These are phyloP conservation scores for Cryptosporidium sp. DNA, from an alignment of 169 alveolate species.

Conservation along the genomic window DNA sequence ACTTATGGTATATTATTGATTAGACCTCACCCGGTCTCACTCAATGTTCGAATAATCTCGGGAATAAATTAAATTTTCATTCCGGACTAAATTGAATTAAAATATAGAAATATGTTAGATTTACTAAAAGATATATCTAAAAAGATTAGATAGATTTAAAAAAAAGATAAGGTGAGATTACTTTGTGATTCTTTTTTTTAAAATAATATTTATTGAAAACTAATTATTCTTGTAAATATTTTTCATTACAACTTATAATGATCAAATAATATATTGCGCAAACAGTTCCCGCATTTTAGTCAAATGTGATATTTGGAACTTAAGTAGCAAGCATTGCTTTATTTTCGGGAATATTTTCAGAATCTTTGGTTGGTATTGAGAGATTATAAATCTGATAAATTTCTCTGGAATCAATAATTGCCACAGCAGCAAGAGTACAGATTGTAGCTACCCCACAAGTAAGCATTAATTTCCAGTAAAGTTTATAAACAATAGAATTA, in stretches of 20 bases:
- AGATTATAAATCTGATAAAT: slow-evolving; percentile 63
- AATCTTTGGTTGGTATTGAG: slow-evolving; percentile 30
- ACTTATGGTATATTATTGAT: too few species aligned
- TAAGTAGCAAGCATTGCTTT: slow-evolving; percentile 49
- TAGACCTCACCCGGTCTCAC: neutral
- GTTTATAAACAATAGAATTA: slow-evolving; percentile 43
- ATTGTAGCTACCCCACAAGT: slow-evolving; percentile 66
- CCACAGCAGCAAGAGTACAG: slow-evolving; percentile 70
- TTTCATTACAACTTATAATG: neutral
- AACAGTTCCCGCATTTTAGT: neutral
- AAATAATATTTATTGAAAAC: too few species aligned
- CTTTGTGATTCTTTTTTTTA: neutral
- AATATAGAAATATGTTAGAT: neutral
- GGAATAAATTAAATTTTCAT: neutral
- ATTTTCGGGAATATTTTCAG: slow-evolving; percentile 58
- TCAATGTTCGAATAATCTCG: neutral
- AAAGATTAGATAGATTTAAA: too few species aligned
- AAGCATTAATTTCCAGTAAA: slow-evolving; percentile 70
- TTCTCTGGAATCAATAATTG: slow-evolving; percentile 70
- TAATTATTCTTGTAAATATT: too few species aligned
- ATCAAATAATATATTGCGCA: neutral
- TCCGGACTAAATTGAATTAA: too few species aligned
- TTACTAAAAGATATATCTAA: too few species aligned
- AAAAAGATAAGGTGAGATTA: neutral
- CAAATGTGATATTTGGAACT: neutral